phyloP scores from a whole-genome alignment of 129 eudicot genomes.

The Cynara cardunculus region DNA sequence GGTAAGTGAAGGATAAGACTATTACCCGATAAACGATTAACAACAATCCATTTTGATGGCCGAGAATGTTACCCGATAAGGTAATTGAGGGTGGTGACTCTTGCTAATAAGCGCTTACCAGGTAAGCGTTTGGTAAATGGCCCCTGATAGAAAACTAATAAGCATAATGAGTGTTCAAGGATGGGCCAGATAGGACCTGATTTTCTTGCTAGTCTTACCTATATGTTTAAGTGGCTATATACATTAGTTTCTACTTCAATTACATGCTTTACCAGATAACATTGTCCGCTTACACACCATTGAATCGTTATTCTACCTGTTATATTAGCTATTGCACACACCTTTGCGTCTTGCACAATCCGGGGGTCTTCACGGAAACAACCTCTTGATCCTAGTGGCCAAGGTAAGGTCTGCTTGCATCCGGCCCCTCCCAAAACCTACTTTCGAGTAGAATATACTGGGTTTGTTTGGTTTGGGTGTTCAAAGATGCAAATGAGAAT shows the following conservation, averaged over 20 bases:
- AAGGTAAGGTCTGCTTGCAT: neutral
- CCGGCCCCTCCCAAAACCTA: too few species aligned
- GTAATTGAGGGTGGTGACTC: neutral
- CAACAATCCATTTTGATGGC: neutral
- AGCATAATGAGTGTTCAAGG: constrained; percentile 1
- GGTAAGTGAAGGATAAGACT: neutral
- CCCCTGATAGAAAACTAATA: neutral
- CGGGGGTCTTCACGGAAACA: neutral
- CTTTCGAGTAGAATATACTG: too few species aligned
- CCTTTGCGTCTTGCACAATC: neutral
- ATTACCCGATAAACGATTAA: neutral
- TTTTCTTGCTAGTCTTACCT: neutral
- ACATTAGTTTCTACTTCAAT: neutral
- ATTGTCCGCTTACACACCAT: neutral
- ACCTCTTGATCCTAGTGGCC: neutral
- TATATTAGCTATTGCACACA: neutral
- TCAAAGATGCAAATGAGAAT: too few species aligned
- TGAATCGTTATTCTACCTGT: neutral
- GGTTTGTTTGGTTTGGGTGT: too few species aligned
- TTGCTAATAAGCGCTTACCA: too few species aligned
- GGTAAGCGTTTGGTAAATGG: too few species aligned
- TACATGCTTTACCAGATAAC: neutral
- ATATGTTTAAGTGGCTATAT: neutral
- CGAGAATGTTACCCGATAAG: neutral
- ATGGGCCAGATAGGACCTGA: neutral